Evolutionary conservation across 2,329 filamentous ascomycete genomes (phyloP).

Genomic region (Polytolypa hystricis): DNA sequence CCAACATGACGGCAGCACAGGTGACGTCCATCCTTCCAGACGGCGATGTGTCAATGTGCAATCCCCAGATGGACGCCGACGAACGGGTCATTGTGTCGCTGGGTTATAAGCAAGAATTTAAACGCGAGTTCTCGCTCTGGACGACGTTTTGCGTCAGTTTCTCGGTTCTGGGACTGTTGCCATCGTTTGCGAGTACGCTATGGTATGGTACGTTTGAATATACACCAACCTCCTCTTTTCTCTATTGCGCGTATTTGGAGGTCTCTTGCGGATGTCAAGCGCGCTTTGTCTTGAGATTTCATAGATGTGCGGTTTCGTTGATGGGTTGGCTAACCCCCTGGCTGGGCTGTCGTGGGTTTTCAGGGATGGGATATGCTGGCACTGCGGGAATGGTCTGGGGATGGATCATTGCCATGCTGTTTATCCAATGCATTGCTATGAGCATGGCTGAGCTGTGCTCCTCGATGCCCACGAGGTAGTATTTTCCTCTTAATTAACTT

Average conservation of each 20-base stretch:
- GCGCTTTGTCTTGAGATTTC: too few relatives aligned
- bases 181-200: conserved; percentile 60
- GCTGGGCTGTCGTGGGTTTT: too few relatives aligned
- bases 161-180: conserved; percentile 58
- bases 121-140: conserved; percentile 62
- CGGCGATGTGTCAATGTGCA: conserved; percentile 26
- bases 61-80: conserved; percentile 29
- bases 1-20: conserved; percentile 1
- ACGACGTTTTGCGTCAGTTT: conserved; percentile 66
- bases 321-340: too few relatives aligned
- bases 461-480: conserved; percentile 56
- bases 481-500: neutral
- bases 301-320: too few relatives aligned
- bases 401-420: conserved; percentile 61
- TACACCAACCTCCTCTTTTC: too few relatives aligned
- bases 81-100: conserved; percentile 33
- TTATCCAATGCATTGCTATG: conserved; percentile 59
- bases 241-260: too few relatives aligned
- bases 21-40: conserved; percentile 28
- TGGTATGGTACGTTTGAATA: conserved; percentile 49
- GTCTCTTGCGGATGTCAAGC: too few relatives aligned
- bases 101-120: conserved; percentile 51
- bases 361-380: conserved; percentile 43
- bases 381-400: conserved; percentile 62
- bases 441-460: conserved; percentile 62